Base-by-base conservation (phyloP, 345 rosid species). In the Pseudoturritis turrita region DNA sequence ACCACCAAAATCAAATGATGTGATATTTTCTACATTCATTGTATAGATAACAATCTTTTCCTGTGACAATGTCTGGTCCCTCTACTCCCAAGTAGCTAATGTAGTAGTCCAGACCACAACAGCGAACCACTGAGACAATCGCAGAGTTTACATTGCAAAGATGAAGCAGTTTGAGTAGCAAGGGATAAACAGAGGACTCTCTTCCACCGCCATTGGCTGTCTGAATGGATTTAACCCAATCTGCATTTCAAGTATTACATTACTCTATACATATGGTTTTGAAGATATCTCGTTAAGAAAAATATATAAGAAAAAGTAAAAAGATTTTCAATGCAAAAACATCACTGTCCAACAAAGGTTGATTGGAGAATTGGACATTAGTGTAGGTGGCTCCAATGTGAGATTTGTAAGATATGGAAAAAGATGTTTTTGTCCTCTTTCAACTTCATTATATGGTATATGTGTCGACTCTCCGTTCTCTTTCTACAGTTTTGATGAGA, bases 151-250 rank as follows among this genome's bases (percentile, higher is more conserved):
- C 29, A 88, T 81, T 11, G 87, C 92, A 73, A 90, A 87, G 63
- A 95, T 80, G 84, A 89, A 89, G 82, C 97, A 95, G 77, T 91
- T 95, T 51, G 97, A 89, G 78, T 85, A 95, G 85, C 96, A 91
- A 56, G 98, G 98, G 49, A 95, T 85, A 73, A 80, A 70, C 51
- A 95, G 60, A 14, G 92, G 75, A 62, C 75, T 77, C 33, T 86
- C 93, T 80, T 89, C 96, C 41, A 89, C 97, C 45, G 36, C 86
- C 86, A 95, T 65, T 22, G 99, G 99, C 86, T 95, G 96, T 85
- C 98, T 87, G 62, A 95, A 95, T 28, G 99, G 98, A 78, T 91
- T 95, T 69, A 91, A 72, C 43, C 80, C 86, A 67, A 91, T 82
- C 99, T 94, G 80, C 86, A 62, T n/a, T 60, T 31, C 17, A 39